Conservation (phyloP, 306 rosid species). For the Ceratonia siliqua region DNA sequence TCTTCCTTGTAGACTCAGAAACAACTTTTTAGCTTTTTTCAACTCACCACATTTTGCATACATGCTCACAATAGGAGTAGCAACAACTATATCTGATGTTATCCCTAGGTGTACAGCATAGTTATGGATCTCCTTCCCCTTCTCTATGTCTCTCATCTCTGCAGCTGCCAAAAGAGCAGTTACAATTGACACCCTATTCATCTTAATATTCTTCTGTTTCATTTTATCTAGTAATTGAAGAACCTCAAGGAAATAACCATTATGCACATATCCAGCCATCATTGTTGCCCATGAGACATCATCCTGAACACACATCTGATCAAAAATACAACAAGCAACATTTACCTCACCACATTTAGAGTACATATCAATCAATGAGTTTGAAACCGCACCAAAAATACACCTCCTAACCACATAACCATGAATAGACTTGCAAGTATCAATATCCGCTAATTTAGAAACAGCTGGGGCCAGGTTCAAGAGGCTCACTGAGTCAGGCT, state of each 20-base stretch:
- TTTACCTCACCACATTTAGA: slow-evolving; percentile 58
- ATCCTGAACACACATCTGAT: slow-evolving; percentile 48
- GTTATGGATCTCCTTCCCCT: slow-evolving; percentile 53
- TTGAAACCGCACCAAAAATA: slow-evolving; percentile 40
- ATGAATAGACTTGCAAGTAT: slow-evolving; percentile 61
- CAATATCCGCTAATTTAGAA: slow-evolving; percentile 47
- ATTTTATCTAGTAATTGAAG: slow-evolving; percentile 56
- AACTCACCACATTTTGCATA: slow-evolving; percentile 66
- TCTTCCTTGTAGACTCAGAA: slow-evolving; percentile 43
- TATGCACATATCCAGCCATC: slow-evolving; percentile 62
- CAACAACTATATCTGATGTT: slow-evolving; percentile 49
- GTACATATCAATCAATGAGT: slow-evolving; percentile 76
- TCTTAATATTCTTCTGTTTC: slow-evolving; percentile 33
- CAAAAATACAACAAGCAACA: slow-evolving; percentile 46
- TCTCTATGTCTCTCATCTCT: slow-evolving; percentile 59
- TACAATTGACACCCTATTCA: slow-evolving; percentile 51
- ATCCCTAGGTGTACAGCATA: slow-evolving; percentile 45
- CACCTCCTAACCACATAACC: slow-evolving; percentile 58
- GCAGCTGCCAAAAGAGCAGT: slow-evolving; percentile 65
- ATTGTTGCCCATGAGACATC: slow-evolving; percentile 63
- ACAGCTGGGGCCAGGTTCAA: slow-evolving; percentile 74
- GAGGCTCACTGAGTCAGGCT: slow-evolving; percentile 59
- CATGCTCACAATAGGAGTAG: slow-evolving; percentile 65
- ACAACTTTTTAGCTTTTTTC: slow-evolving; percentile 53
- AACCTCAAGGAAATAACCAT: slow-evolving; percentile 53